These are phyloP conservation scores for Pisolithus tinctorius DNA, from an alignment of 768 basidiomycete genomes.

Conservation along the genomic window DNA sequence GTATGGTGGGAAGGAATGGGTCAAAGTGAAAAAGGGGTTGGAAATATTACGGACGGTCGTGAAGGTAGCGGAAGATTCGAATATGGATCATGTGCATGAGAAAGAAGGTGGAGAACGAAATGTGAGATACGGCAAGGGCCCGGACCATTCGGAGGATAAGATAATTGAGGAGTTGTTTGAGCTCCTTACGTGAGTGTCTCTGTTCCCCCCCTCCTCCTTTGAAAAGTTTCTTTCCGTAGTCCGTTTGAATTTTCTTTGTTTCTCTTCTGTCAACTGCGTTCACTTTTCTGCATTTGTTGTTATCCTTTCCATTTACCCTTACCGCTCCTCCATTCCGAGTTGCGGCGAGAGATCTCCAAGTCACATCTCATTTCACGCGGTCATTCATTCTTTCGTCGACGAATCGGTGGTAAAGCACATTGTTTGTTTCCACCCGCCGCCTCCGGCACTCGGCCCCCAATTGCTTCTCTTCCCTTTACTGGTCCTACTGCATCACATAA, in stretches of 20 bases:
- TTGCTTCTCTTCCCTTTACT: background rate
- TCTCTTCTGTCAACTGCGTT: background rate
- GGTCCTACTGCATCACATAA: background rate
- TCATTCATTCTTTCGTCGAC: no score
- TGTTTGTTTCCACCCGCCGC: constrained; percentile 3
- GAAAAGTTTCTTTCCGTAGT: background rate
- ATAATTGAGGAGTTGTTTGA: constrained; percentile 57
- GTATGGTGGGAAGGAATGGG: constrained; percentile 57
- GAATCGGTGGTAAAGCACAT: background rate
- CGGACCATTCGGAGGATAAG: constrained; percentile 39
- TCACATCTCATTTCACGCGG: no score
- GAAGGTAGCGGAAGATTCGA: background rate
- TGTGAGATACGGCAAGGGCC: background rate
- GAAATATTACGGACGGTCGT: background rate
- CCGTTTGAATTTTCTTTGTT: background rate
- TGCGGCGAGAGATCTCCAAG: no score
- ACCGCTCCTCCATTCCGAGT: background rate
- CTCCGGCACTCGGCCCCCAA: background rate
- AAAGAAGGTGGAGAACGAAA: no score
- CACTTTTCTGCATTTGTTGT: background rate
- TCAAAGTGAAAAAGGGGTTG: constrained; percentile 62
- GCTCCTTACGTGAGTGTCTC: constrained; percentile 57
- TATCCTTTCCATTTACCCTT: background rate
- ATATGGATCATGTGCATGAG: no score
- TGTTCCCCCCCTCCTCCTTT: background rate